Percentiles rank a stretch among this genome's conserved stretches.
phyloP scores from a whole-genome alignment of 2,329 filamentous ascomycete species.

The Botrytis cinerea region DNA sequence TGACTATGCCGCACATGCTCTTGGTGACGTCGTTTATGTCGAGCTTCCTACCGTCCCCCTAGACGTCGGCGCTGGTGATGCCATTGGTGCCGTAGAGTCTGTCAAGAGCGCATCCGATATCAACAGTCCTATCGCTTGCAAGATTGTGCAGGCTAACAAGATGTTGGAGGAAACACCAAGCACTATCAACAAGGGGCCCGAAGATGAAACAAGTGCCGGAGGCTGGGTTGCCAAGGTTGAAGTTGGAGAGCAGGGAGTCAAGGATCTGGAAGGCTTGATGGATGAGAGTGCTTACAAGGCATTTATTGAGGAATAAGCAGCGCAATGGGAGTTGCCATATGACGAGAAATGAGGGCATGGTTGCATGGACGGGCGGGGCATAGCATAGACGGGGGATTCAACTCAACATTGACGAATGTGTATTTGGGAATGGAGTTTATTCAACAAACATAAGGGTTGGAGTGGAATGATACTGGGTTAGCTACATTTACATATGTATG shows the following conservation, averaged over 20 bases:
- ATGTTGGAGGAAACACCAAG: slow-evolving; percentile 81
- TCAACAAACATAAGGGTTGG: slow-evolving; percentile 32
- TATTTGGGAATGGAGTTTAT: slow-evolving; percentile 23
- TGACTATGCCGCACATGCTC: slow-evolving; percentile 83
- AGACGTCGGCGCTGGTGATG: slow-evolving; percentile 73
- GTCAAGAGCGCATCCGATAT: slow-evolving; percentile 99
- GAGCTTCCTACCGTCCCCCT: slow-evolving; percentile 78
- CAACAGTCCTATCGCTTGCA: slow-evolving; percentile 81
- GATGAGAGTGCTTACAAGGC: slow-evolving; percentile 73
- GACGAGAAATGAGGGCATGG: neutral
- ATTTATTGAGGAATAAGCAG: slow-evolving; percentile 54
- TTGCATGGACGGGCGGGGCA: slow-evolving; percentile 18
- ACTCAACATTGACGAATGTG: slow-evolving; percentile 21
- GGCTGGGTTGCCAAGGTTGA: slow-evolving; percentile 93
- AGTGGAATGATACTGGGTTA: slow-evolving; percentile 20
- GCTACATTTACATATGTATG: slow-evolving; percentile 13
- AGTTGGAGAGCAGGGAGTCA: slow-evolving; percentile 63
- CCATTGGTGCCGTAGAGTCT: slow-evolving; percentile 92
- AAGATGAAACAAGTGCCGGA: slow-evolving; percentile 70
- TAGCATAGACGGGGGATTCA: slow-evolving; percentile 18
- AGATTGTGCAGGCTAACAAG: slow-evolving; percentile 71
- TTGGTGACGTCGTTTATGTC: slow-evolving; percentile 96
- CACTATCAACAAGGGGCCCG: slow-evolving; percentile 86
- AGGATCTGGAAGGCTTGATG: slow-evolving; percentile 77
- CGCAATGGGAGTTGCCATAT: neutral